Conservation (phyloP, 2,329 filamentous ascomycete species). For the Trichoderma citrinoviride region DNA sequence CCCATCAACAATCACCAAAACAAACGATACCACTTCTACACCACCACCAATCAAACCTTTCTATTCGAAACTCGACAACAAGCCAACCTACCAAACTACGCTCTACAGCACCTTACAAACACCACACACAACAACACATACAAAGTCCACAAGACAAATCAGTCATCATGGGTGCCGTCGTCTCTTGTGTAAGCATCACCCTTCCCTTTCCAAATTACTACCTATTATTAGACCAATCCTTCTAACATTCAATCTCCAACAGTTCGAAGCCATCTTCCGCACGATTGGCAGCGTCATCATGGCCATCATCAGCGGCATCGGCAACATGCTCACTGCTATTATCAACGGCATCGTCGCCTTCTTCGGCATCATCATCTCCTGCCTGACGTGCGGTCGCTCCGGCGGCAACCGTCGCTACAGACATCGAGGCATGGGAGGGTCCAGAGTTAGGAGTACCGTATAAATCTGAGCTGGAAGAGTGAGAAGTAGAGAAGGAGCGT, state of each 20-base stretch:
- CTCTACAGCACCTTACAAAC: background rate
- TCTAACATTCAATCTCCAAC: slow-evolving; percentile 25
- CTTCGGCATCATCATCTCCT: slow-evolving; percentile 64
- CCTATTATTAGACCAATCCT: background rate
- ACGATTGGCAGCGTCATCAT: slow-evolving; percentile 66
- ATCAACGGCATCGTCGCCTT: slow-evolving; percentile 64
- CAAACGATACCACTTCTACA: background rate
- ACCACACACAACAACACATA: background rate
- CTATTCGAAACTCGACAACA: background rate
- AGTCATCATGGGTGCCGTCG: slow-evolving; percentile 70
- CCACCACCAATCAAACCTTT: background rate
- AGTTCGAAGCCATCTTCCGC: slow-evolving; percentile 60
- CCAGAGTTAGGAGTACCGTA: slow-evolving; percentile 1
- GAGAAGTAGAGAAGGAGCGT: background rate
- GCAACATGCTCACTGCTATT: slow-evolving; percentile 62
- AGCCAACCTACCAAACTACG: background rate
- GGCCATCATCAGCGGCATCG: slow-evolving; percentile 66
- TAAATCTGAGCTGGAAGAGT: background rate
- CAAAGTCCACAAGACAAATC: background rate
- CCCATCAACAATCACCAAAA: background rate
- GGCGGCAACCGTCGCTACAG: slow-evolving; percentile 24
- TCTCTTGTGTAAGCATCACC: slow-evolving; percentile 69
- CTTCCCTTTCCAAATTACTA: background rate
- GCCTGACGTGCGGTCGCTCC: slow-evolving; percentile 55
- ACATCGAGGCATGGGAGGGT: background rate